phyloP scores from a whole-genome alignment of 2,329 filamentous ascomycete genomes.

The Fusarium sp. region DNA sequence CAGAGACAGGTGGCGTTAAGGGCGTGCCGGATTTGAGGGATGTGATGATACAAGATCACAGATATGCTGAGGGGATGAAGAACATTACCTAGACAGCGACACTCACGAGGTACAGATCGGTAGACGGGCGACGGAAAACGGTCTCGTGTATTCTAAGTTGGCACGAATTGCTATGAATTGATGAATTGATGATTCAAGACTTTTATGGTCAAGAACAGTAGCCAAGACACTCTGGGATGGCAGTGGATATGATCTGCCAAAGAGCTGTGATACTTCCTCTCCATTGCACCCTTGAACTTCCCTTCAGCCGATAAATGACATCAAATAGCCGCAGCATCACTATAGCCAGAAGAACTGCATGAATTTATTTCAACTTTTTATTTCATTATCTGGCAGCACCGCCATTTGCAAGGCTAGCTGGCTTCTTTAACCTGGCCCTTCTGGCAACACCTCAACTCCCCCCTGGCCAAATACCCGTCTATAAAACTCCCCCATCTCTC shows the following conservation, averaged over 20 bases:
- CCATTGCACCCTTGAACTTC: not conserved
- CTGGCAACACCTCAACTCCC: constrained; percentile 10
- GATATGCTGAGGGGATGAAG: not conserved
- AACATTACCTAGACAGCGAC: not conserved
- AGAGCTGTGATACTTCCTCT: not conserved
- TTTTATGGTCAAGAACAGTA: not conserved
- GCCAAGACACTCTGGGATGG: not conserved
- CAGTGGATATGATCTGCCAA: not conserved
- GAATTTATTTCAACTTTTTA: constrained; percentile 13
- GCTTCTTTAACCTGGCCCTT: constrained; percentile 8
- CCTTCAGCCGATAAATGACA: not conserved
- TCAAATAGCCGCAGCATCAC: not conserved
- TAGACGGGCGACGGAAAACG: not conserved
- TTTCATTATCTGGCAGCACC: constrained; percentile 26
- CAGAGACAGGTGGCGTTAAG: not conserved
- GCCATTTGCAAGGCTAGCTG: constrained; percentile 35
- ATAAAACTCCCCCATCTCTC: constrained; percentile 7
- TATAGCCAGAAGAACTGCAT: not conserved
- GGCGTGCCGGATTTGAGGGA: not conserved
- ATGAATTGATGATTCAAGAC: not conserved
- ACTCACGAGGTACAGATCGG: not conserved
- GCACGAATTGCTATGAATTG: not conserved
- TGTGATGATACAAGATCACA: not conserved
- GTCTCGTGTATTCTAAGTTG: not conserved
- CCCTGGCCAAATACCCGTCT: constrained; percentile 29